Evolutionary conservation across 1,284 basidiomycete genomes (phyloP), one percentile per base, ranked within the genome.

Genomic region (Cutaneotrichosporon curvatum): DNA sequence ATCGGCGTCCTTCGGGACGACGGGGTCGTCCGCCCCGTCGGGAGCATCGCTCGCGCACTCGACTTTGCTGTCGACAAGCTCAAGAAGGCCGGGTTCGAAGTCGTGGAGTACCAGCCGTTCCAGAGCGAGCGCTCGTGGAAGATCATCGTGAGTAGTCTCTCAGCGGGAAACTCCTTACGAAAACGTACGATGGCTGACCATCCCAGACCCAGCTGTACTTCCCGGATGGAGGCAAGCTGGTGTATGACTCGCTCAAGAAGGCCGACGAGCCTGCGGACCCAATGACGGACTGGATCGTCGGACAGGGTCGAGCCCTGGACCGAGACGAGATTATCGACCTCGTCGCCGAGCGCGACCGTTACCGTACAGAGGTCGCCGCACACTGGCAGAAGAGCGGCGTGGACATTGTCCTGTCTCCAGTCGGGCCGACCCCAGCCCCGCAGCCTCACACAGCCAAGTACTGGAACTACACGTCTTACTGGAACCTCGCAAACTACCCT

Each of bases 401-500:
- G 28, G 71, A 72, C 54, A 59, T 64, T 22, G 53, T 72, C 12
- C 57, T 72, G 9, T 66, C 58, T 10, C 65, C 70, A 0, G 57
- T 54, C 1, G 59, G 58, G 0, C 63, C 65, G 4, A 58, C 62
- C 20, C 63, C 67, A 0, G 68, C 69, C 0, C 62, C 63, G 1
- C 56, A 48, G 21, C 52, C 62, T 25, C 59, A 59, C 16, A 68
- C 66, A 1, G 51, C 61, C 22, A 59, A 55, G 45, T 66, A 70
- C 49, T 68, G 63, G 56, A 55, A 56, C 45, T 85, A 84, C 58
- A 85, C 84, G 0, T 73, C 74, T 58, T 55, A 80, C 36, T 85
- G 79, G 77, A 87, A 86, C 60, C 62, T 75, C 4, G 74, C 84
- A 23, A 84, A 87, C 61, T 85, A 81, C 57, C 75, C 84, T 0